Evolutionary conservation across 192 early-diverging fungal species (phyloP).

Genomic region (Mortierella alpina): DNA sequence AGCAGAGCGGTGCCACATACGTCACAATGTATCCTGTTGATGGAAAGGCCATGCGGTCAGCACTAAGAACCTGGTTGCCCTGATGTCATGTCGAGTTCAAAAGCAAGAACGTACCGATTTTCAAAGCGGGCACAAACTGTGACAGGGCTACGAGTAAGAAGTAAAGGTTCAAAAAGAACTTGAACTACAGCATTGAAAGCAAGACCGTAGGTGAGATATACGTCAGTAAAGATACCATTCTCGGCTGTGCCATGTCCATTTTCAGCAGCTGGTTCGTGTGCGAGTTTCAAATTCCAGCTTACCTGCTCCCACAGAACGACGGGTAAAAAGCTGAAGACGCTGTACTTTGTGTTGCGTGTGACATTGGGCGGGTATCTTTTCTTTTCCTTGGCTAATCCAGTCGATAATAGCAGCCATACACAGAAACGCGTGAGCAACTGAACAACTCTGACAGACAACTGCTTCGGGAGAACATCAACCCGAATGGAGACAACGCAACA

Average conservation of each 20-base stretch:
- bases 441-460: neutral
- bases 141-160: slow-evolving; percentile 93
- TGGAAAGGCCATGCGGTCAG: neutral
- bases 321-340: slow-evolving; percentile 81
- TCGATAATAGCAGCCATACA: neutral
- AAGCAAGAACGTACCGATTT: slow-evolving; percentile 68
- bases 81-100: neutral
- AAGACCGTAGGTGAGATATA: neutral
- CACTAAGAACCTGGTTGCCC: neutral
- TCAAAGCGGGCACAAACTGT: slow-evolving; percentile 90
- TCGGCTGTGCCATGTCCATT: neutral
- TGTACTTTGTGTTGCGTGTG: slow-evolving; percentile 91
- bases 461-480: too few relatives aligned
- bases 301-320: slow-evolving; percentile 86
- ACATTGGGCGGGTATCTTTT: slow-evolving; percentile 81
- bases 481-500: neutral
- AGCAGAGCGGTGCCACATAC: slow-evolving; percentile 93
- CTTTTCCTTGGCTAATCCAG: slow-evolving; percentile 57
- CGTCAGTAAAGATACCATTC: neutral
- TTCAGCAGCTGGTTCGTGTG: neutral
- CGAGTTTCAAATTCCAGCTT: neutral
- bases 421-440: slow-evolving; percentile 9
- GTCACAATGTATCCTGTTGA: slow-evolving; percentile 84
- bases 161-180: slow-evolving; percentile 96
- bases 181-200: slow-evolving; percentile 72